Evolutionary conservation across 345 rosid genomes (phyloP), one percentile per base, ranked within the genome.

Genomic region (Lagerstroemia speciosa): DNA sequence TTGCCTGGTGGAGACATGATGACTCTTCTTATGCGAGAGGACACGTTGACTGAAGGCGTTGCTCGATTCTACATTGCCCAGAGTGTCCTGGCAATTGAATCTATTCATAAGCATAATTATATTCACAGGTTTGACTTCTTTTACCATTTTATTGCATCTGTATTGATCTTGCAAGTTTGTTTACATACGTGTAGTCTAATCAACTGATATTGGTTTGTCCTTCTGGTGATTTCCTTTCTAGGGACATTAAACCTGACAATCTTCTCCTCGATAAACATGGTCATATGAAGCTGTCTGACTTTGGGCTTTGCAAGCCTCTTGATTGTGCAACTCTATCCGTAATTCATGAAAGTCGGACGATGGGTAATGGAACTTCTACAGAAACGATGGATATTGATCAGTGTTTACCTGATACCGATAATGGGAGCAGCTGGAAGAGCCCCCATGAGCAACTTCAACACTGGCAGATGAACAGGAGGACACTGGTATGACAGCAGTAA

Each of bases 401-500:
- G 79, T 14, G 16, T 41, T 81, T 89, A 67, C 77, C 96, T 58
- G 96, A 87, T 74, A 77, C 96, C 66, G 91, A 82, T 76, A 85
- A 84, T 69, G 82, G 81, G 74, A 90, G 87, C 77, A 88, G 82
- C 76, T 93, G 95, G 95, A 92, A 82, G 76, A 93, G 90, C 78
- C 88, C 93, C 50, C 88, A 78, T 43, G 98, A 93, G 78, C 98
- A 90, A 81, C 93, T 90, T 84, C 97, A 90, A 78, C 98, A 93
- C 73, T 93, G 98, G 98, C 97, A 93, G 81, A 90, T 93, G 90
- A 93, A 93, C 82, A 84, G 98, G 76, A 88, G 98, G 80, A 93
- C 86, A 76, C 80, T 93, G 83, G 98, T 93, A 83, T 34, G 87
- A 50, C 33, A 31, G 27, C 16, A 29, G 3, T 45, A 46, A 67